A percentile compares a stretch with the other conserved stretches of the same genome.
These are phyloP conservation scores for Triticum timopheevii DNA, from an alignment of 176 grass and related monocot genomes.

Conservation along the genomic window DNA sequence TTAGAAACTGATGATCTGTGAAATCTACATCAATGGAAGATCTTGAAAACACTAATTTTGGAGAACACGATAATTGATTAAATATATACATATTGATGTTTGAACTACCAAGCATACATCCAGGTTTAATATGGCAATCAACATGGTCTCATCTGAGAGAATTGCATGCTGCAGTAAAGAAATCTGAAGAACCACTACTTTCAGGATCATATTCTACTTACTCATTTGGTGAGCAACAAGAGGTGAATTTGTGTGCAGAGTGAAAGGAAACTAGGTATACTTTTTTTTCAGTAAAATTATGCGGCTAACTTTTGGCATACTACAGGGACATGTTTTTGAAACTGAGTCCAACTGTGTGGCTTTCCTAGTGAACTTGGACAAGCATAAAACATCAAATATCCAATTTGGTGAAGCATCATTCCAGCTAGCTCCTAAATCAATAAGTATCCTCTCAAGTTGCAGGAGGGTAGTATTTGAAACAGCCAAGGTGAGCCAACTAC, in stretches of 20 bases:
- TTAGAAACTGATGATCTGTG: neutral
- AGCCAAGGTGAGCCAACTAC: constrained; percentile 45
- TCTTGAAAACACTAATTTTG: neutral
- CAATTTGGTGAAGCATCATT: constrained; percentile 47
- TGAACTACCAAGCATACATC: constrained; percentile 11
- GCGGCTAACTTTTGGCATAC: neutral
- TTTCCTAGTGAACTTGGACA: constrained; percentile 67
- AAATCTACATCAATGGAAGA: neutral
- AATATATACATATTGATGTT: neutral
- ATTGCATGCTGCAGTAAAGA: constrained; percentile 68
- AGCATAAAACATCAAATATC: constrained; percentile 27
- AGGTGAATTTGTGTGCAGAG: constrained; percentile 48
- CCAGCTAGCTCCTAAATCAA: constrained; percentile 60
- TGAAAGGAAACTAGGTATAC: neutral
- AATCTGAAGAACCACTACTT: constrained; percentile 49
- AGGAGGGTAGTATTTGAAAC: constrained; percentile 63
- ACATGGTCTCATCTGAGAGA: constrained; percentile 78
- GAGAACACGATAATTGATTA: neutral
- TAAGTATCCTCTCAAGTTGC: constrained; percentile 61
- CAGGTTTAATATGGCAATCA: constrained; percentile 79
- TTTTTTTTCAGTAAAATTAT: neutral
- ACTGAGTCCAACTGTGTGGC: constrained; percentile 57
- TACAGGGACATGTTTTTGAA: constrained; percentile 70
- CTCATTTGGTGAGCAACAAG: constrained; percentile 55
- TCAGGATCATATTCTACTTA: constrained; percentile 62